These are phyloP conservation scores for Pelargonium cotyledonis DNA, from an alignment of 441 rosid species.

Conservation along the genomic window DNA sequence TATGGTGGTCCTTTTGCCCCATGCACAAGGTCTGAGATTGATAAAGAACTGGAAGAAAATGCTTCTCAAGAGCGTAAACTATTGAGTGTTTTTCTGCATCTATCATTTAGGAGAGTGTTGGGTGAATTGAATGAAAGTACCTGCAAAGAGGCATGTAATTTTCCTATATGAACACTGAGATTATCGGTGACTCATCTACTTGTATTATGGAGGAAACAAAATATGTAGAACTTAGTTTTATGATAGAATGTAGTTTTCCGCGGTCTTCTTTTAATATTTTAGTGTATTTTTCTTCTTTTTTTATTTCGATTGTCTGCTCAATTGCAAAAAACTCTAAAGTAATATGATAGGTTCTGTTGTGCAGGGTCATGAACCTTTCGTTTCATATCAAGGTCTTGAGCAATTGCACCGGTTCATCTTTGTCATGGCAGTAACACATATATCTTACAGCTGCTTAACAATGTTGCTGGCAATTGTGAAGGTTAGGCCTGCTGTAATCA, in stretches of 20 bases:
- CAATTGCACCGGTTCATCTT: constrained; percentile 94
- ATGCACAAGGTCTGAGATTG: constrained; percentile 53
- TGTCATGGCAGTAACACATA: constrained; percentile 88
- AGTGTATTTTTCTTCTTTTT: neutral
- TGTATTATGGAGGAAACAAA: constrained; percentile 1
- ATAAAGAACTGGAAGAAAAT: constrained; percentile 38
- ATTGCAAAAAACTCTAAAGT: constrained; percentile 1
- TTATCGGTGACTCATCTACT: constrained; percentile 9
- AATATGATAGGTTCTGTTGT: constrained; percentile 16
- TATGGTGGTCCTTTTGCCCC: constrained; percentile 65
- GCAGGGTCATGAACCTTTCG: constrained; percentile 85
- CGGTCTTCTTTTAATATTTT: neutral
- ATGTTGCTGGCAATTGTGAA: constrained; percentile 88
- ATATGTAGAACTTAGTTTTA: neutral
- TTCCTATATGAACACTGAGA: constrained; percentile 13
- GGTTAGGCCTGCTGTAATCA: constrained; percentile 31
- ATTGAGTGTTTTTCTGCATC: constrained; percentile 28
- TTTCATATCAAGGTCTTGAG: constrained; percentile 84
- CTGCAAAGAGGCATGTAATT: constrained; percentile 60
- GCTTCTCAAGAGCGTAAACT: constrained; percentile 49
- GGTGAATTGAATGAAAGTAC: constrained; percentile 36
- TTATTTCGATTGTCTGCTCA: neutral
- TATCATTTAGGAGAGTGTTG: constrained; percentile 45
- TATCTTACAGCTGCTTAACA: constrained; percentile 86
- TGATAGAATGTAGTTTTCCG: constrained; percentile 10